Evolutionary conservation across 1,139 yeast species (phyloP), one percentile per base, ranked within the genome.

Genomic region (Meyerozyma athensensis): DNA sequence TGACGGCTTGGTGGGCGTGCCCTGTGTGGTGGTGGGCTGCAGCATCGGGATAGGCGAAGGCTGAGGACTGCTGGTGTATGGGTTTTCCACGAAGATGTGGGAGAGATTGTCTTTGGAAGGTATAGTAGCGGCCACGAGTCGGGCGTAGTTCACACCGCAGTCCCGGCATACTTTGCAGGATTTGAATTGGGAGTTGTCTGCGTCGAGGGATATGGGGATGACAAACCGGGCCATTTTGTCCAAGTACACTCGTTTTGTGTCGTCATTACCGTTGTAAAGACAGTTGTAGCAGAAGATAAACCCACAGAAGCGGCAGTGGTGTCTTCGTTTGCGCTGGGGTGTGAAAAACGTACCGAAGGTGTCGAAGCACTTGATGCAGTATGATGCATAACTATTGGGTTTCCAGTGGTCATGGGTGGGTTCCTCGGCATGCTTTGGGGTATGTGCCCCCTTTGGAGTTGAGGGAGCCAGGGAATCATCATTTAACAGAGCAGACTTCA

Each of bases 301-400:
- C 2, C 75, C 75, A 47, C 74, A 69, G 43, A 68, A 68, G 17
- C 74, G 50, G 46, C 74, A 69, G 48, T 69, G 74, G 48, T 69
- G 75, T 35, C 72, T 51, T 35, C 71, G 48, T 26, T 52, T 52
- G 14, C 57, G 43, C 34, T 52, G 61, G 6, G 59, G 56, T 18
- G 41, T 42, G 46, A 60, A 56, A 32, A 66, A 55, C 36, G 53
- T 59, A 17, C 66, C 63, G 45, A 69, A 66, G 6, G 56, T 49
- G 28, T 55, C 59, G 42, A 66, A 65, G 46, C 74, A 69, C 43
- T 60, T 61, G 68, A 65, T 65, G 49, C 75, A 69, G 44, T 64
- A 63, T 39, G 58, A 58, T 18, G 71, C 55, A 34, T 51, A 57
- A 36, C 49, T 56, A 45, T 68, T 61, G 5, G 72, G 64, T 45